phyloP scores from a whole-genome alignment of 768 basidiomycete genomes.

The Leccinellum rugosiceps region DNA sequence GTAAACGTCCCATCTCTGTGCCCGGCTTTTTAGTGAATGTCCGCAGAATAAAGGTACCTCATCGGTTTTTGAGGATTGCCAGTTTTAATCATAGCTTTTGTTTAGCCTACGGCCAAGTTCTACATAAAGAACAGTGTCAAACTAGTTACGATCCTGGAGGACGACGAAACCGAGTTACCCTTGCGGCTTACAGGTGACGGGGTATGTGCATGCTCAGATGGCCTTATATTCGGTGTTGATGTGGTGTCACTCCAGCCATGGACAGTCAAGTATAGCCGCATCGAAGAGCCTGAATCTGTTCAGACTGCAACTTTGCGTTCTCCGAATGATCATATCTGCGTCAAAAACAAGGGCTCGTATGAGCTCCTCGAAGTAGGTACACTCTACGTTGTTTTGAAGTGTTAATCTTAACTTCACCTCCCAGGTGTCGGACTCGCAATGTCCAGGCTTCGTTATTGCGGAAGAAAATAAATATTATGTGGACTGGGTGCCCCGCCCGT shows the following conservation, averaged over 20 bases:
- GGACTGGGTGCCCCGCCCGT: conserved; percentile 77
- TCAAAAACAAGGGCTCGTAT: conserved; percentile 75
- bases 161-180: conserved; percentile 69
- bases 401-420: neutral
- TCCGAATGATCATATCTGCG: conserved; percentile 69
- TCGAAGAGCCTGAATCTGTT: conserved; percentile 40
- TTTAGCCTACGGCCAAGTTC: conserved; percentile 83
- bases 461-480: conserved; percentile 67
- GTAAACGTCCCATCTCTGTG: conserved; percentile 70
- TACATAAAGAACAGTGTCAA: conserved; percentile 63
- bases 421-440: conserved; percentile 81
- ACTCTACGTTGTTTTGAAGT: neutral
- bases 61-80: neutral
- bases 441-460: conserved; percentile 66
- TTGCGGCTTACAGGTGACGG: conserved; percentile 88
- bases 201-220: conserved; percentile 43
- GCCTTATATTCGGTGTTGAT: conserved; percentile 2
- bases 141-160: conserved; percentile 65
- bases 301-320: conserved; percentile 44
- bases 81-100: neutral
- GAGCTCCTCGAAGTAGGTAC: conserved; percentile 62
- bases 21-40: conserved; percentile 86
- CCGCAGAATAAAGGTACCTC: conserved; percentile 66
- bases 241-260: conserved; percentile 62
- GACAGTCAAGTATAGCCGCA: conserved; percentile 70